These are phyloP conservation scores for Cinchona pubescens DNA, from an alignment of 257 asterid genomes.

Conservation along the genomic window DNA sequence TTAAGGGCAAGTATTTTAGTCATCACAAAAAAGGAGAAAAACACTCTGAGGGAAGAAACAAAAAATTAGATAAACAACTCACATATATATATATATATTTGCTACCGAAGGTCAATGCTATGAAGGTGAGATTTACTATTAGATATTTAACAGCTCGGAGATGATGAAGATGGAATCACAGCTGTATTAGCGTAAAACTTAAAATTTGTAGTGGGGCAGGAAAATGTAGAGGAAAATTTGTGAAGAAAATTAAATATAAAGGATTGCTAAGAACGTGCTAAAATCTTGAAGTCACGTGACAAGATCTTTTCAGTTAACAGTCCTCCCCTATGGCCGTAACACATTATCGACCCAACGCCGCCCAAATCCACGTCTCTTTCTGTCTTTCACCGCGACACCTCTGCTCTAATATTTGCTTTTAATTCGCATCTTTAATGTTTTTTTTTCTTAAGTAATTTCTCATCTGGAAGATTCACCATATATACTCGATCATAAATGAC, in stretches of 20 bases:
- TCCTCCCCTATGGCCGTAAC: background rate
- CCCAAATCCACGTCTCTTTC: conserved; percentile 13
- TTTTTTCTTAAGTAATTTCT: background rate
- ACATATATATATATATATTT: too few species aligned
- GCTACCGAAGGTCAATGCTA: background rate
- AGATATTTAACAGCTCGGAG: background rate
- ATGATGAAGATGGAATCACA: background rate
- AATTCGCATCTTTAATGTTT: background rate
- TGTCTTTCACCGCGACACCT: too few species aligned
- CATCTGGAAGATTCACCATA: background rate
- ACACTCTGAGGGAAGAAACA: too few species aligned
- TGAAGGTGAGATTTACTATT: background rate
- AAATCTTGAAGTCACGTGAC: conserved; percentile 25
- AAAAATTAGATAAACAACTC: too few species aligned
- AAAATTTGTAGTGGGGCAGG: background rate
- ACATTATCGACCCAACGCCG: background rate
- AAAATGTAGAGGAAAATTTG: background rate
- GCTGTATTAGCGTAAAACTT: background rate
- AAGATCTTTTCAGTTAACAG: background rate
- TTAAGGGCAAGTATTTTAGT: too few species aligned
- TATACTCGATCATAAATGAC: too few species aligned
- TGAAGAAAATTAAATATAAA: too few species aligned
- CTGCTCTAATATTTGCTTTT: background rate
- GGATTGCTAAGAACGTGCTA: conserved; percentile 11
- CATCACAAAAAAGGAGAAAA: too few species aligned